A percentile compares a stretch with the other conserved stretches of the same genome.
Evolutionary conservation across 345 rosid genomes (phyloP).

Genomic region (Aquilaria yunnanensis): DNA sequence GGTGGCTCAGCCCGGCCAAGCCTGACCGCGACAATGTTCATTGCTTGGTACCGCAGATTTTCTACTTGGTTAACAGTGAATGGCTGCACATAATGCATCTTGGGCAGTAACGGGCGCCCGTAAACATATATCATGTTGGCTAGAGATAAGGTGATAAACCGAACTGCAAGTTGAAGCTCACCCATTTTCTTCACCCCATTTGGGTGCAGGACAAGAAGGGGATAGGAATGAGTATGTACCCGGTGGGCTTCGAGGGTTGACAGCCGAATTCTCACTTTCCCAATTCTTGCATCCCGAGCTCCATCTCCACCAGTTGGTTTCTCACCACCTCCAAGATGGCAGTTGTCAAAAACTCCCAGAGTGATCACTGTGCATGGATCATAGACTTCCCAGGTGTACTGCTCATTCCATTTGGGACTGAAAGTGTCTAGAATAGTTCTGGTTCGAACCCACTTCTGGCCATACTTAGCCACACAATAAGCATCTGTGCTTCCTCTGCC

Average conservation of each 20-base stretch:
- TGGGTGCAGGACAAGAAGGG: slow-evolving; percentile 66
- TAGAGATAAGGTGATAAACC: slow-evolving; percentile 64
- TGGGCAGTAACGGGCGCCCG: slow-evolving; percentile 68
- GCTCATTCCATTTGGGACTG: slow-evolving; percentile 76
- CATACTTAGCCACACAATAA: slow-evolving; percentile 76
- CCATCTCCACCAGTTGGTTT: slow-evolving; percentile 19
- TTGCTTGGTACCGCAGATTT: slow-evolving; percentile 68
- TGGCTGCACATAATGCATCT: slow-evolving; percentile 82
- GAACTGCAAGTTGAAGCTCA: slow-evolving; percentile 57
- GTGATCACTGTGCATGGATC: slow-evolving; percentile 89
- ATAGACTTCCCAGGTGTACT: slow-evolving; percentile 87
- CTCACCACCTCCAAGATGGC: slow-evolving; percentile 46
- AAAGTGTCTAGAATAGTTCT: slow-evolving; percentile 52
- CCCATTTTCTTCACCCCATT: slow-evolving; percentile 78
- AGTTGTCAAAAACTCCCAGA: slow-evolving; percentile 68
- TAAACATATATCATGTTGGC: slow-evolving; percentile 57
- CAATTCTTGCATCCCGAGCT: slow-evolving; percentile 60
- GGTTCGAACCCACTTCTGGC: slow-evolving; percentile 88
- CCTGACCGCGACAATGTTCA: slow-evolving; percentile 63
- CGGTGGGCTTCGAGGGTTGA: slow-evolving; percentile 72
- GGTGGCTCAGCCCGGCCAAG: slow-evolving; percentile 89
- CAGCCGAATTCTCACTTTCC: slow-evolving; percentile 73
- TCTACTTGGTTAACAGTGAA: slow-evolving; percentile 80
- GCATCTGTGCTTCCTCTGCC: slow-evolving; percentile 64
- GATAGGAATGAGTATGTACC: slow-evolving; percentile 66